phyloP scores from a whole-genome alignment of 208 protist species.

The Blastocrithidia nonstop region DNA sequence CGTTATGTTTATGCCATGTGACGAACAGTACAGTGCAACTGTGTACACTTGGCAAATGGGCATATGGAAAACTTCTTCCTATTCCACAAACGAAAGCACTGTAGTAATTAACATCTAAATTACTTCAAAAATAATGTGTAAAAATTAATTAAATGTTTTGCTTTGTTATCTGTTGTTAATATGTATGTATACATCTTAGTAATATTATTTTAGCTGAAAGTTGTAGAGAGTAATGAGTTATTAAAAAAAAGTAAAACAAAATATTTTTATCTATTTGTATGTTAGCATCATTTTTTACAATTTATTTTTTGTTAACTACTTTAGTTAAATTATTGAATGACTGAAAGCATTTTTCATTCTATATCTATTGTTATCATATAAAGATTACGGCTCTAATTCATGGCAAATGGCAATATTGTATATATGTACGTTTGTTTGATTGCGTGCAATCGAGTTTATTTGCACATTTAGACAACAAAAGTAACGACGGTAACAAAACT shows the following conservation, averaged over 20 bases:
- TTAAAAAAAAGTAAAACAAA: conserved; percentile 4
- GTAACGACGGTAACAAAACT: too few species aligned
- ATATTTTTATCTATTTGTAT: conserved; percentile 6
- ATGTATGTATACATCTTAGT: neutral
- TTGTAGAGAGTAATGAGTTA: neutral
- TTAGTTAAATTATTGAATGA: conserved; percentile 3
- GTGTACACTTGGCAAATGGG: conserved; percentile 31
- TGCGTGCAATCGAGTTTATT: too few species aligned
- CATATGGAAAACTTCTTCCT: conserved; percentile 7
- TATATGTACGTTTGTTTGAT: too few species aligned
- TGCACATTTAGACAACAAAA: too few species aligned
- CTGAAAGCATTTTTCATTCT: too few species aligned
- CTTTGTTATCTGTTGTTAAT: neutral
- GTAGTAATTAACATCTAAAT: conserved; percentile 3
- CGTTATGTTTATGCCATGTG: conserved; percentile 66
- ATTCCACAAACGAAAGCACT: conserved; percentile 9
- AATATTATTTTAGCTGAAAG: conserved; percentile 1
- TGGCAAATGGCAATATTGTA: too few species aligned
- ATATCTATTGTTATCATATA: too few species aligned
- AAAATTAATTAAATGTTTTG: neutral
- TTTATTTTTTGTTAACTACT: conserved; percentile 1
- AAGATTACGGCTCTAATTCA: too few species aligned
- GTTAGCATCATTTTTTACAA: conserved; percentile 3
- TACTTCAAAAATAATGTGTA: neutral
- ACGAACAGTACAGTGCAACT: conserved; percentile 69